Evolutionary conservation across 2,329 filamentous ascomycete species (phyloP), one percentile per base, ranked within the genome.

Genomic region (Lachnellula suecica): DNA sequence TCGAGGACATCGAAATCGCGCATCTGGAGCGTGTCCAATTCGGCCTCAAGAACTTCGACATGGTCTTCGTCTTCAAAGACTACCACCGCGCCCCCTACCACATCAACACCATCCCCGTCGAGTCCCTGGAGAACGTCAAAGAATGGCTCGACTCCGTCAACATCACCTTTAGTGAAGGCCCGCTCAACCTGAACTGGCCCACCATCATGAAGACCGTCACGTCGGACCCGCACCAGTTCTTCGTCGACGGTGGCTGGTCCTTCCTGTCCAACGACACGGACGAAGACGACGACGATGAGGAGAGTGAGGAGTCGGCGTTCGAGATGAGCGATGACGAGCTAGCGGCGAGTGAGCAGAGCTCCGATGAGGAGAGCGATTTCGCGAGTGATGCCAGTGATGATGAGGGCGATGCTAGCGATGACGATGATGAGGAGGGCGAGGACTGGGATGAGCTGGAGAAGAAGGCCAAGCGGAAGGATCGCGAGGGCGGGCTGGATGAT

Each of bases 171-270:
- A 89, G 85, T 11, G 95, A 99, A 72, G 94, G 94, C 52, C 94
- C 93, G 1, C 84, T 99, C 62, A 99, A 99, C 75, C 80, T 99
- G 52, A 97, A 97, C 79, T 99, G 94, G 94, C 88, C 89, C 10
- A 96, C 92, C 15, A 99, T 99, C 68, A 99, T 99, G 91, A 99
- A 99, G 80, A 99, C 94, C 0, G 92, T 99, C 23, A 93, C 89
- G 19, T 86, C 88, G 31, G 92, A 99, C 68, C 90, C 94, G 2
- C 93, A 99, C 68, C 84, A 88, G 63, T 99, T 99, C 83, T 99
- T 97, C 71, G 83, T 81, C 4, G 93, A 97, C 59, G 94, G 95
- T 27, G 94, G 94, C 42, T 99, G 94, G 94, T 88, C 84, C 2
- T 97, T 99, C 81, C 71, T 99, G 53, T 85, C 87, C 49, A 87